These are phyloP conservation scores for Curvularia hawaiiensis DNA, from an alignment of 2,329 filamentous ascomycete genomes.

Conservation along the genomic window DNA sequence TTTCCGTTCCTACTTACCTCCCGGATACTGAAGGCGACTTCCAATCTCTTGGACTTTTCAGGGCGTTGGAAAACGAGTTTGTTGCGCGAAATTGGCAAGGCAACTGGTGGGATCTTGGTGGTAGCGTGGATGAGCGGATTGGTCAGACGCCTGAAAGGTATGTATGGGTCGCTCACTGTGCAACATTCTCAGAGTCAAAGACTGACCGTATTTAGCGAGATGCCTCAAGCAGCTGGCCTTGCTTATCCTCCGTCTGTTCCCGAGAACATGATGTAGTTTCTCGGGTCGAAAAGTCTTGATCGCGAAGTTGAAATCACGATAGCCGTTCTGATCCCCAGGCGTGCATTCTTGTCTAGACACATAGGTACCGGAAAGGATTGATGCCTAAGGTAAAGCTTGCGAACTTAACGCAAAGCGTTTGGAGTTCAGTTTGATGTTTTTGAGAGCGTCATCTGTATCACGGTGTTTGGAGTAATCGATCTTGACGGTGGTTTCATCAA, in stretches of 20 bases:
- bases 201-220: not conserved
- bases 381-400: not conserved
- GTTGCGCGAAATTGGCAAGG: conserved; percentile 37
- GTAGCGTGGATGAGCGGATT: conserved; percentile 10
- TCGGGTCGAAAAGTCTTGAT: not conserved
- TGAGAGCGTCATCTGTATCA: not conserved
- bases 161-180: not conserved
- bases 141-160: conserved; percentile 4
- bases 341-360: not conserved
- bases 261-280: not conserved
- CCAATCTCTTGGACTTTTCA: conserved; percentile 33
- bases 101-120: conserved; percentile 35
- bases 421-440: not conserved
- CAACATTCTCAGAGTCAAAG: not conserved
- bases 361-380: not conserved
- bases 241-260: not conserved
- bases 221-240: not conserved
- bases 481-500: not conserved
- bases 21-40: conserved; percentile 25
- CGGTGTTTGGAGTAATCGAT: not conserved
- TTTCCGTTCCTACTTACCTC: conserved; percentile 26
- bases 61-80: conserved; percentile 39
- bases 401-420: not conserved
- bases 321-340: not conserved
- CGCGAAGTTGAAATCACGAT: not conserved